Base-by-base conservation (phyloP, 2,329 filamentous ascomycete genomes). In the Colletotrichum scovillei region DNA sequence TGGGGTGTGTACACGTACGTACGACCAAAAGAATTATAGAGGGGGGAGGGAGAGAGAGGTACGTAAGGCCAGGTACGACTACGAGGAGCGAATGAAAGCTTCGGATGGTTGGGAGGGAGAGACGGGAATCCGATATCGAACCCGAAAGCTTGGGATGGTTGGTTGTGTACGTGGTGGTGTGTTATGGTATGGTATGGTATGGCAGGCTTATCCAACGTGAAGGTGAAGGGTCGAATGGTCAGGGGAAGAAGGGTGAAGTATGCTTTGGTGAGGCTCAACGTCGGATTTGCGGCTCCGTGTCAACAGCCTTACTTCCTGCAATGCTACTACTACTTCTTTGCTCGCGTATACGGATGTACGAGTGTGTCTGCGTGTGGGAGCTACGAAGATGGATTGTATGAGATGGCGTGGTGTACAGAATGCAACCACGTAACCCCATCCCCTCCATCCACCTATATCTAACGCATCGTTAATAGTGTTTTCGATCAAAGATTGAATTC, bases 71-170 rank as follows among this genome's bases (percentile, higher is more conserved):
- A 28, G 11, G 42, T 49, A 49, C 42, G 42, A 22, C 42, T 49
- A 49, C 42, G 42, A 16, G 11, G 32, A 32, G 8, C 26, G 24
- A 38, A n/a, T 28, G 49, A 59, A 28, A 59, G 49, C n/a, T 56
- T 49, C 24, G 22, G 19, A 56, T 28, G 65, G 28, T 35, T 28
- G 12, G 24, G 24, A 30, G n/a, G 26, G 56, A 22, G 30, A 53
- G n/a, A 22, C 53, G 42, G 64, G 42, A 63, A 59, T 69, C 66
- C 65, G 53, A 72, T 55, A 64, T 69, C 59, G 53, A 72, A 57
- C 53, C 66, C 32, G 66, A 64, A 72, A 55, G 59, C n/a, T 72
- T 69, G 59, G 49, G 63, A 70, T 53, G 67, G 9, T 30, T 60
- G 24, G 30, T 32, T 60, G 42, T 57, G 30, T 26, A 24, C 26